phyloP scores from a whole-genome alignment of 2,329 filamentous ascomycete species.

The Alternaria viburni region DNA sequence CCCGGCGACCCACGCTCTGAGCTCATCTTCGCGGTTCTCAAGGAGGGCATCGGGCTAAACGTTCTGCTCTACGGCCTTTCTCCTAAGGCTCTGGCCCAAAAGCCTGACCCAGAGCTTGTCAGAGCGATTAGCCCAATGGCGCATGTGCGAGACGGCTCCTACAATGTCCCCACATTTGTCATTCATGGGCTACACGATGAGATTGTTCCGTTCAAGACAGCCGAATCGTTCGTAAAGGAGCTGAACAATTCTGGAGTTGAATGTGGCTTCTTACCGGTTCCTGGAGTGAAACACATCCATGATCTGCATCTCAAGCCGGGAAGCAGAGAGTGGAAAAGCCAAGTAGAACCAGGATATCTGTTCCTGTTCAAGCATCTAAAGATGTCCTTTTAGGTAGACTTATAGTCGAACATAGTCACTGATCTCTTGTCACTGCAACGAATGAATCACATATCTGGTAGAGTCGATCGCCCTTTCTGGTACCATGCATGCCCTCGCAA shows the following conservation, averaged over 20 bases:
- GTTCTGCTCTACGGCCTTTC: conserved; percentile 1
- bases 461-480: not conserved
- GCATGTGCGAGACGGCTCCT: conserved; percentile 1
- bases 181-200: conserved; percentile 4
- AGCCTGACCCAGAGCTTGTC: conserved; percentile 2
- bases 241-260: not conserved
- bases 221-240: conserved; percentile 2
- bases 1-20: conserved; percentile 5
- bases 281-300: conserved; percentile 4
- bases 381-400: not conserved
- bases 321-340: conserved; percentile 2
- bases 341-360: conserved; percentile 3
- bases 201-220: conserved; percentile 5
- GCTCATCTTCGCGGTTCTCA: conserved; percentile 3
- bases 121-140: conserved; percentile 4
- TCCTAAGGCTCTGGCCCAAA: not conserved
- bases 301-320: conserved; percentile 3
- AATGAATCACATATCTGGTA: not conserved
- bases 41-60: not conserved
- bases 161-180: conserved; percentile 5
- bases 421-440: not conserved
- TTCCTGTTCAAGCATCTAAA: not conserved
- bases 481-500: not conserved
- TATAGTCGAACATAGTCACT: not conserved
- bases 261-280: conserved; percentile 1